A percentile compares a stretch with the other conserved stretches of the same genome.
phyloP scores from a whole-genome alignment of 495 filamentous ascomycete species.

The Penicillium coprophilum region DNA sequence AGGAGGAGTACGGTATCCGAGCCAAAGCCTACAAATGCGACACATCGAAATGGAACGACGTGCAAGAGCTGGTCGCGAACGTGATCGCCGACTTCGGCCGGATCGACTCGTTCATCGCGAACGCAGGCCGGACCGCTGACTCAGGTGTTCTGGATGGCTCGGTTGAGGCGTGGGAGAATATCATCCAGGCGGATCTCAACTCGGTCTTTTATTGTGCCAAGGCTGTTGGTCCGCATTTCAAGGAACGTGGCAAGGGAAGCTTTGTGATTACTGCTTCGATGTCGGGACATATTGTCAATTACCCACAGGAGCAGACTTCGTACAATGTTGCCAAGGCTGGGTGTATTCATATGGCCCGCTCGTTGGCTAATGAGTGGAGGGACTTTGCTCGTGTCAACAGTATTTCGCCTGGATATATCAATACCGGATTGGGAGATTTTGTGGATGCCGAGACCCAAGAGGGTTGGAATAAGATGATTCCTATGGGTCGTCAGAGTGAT shows the following conservation, averaged over 20 bases:
- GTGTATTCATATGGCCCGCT: constrained; percentile 44
- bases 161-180: constrained; percentile 58
- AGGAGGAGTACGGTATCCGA: constrained; percentile 54
- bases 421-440: constrained; percentile 66
- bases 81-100: constrained; percentile 55
- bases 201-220: constrained; percentile 60
- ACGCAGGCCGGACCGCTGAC: constrained; percentile 58
- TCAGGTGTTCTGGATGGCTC: constrained; percentile 53
- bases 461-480: constrained; percentile 63
- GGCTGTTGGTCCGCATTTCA: constrained; percentile 55
- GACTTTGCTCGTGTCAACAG: constrained; percentile 64
- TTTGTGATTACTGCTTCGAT: constrained; percentile 59
- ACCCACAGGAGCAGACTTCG: constrained; percentile 64
- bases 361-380: constrained; percentile 64
- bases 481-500: constrained; percentile 62
- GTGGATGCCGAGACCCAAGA: constrained; percentile 60
- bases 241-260: constrained; percentile 48
- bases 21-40: constrained; percentile 54
- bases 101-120: constrained; percentile 58
- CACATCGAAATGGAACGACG: constrained; percentile 40
- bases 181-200: constrained; percentile 55
- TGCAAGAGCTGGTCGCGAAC: constrained; percentile 37
- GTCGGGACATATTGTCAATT: constrained; percentile 66
- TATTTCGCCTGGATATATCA: constrained; percentile 67
- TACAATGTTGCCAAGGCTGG: constrained; percentile 70